A percentile compares a stretch with the other conserved stretches of the same genome.
Conservation (phyloP, 345 rosid genomes). For the Salix suchowensis region DNA sequence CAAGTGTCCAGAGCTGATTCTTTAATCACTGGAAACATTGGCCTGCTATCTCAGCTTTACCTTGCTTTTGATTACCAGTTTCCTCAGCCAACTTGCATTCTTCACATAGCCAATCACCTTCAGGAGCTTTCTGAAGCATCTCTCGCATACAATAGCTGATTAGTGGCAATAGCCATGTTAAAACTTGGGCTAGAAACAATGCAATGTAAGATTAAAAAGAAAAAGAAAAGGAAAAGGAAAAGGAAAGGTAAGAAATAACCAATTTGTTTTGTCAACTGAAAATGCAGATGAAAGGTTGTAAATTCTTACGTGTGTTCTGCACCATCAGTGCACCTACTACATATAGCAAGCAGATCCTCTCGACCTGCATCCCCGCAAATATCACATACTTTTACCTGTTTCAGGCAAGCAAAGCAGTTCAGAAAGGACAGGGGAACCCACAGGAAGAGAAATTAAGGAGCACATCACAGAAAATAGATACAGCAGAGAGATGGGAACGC, state of each 20-base stretch:
- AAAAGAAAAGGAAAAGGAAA: background rate
- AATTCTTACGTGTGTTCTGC: conserved; percentile 98
- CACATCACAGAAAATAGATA: background rate
- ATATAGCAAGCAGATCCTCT: conserved; percentile 91
- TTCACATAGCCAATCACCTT: conserved; percentile 94
- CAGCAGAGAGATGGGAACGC: background rate
- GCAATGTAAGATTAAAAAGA: background rate
- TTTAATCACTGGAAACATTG: background rate
- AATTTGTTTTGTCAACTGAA: background rate
- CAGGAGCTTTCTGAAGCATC: conserved; percentile 79
- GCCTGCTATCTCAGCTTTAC: conserved; percentile 29
- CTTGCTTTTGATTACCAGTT: conserved; percentile 61
- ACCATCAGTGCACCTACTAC: conserved; percentile 90
- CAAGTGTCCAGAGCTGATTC: background rate
- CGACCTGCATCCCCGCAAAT: conserved; percentile 99
- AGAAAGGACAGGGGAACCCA: background rate
- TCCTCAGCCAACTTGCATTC: conserved; percentile 82
- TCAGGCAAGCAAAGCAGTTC: conserved; percentile 11
- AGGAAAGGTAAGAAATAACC: background rate
- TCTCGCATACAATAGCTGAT: conserved; percentile 95
- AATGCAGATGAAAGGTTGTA: conserved; percentile 9
- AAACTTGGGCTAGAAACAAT: background rate
- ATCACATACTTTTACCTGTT: conserved; percentile 98
- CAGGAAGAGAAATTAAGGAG: background rate
- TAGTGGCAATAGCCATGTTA: conserved; percentile 18